A percentile compares a stretch with the other conserved stretches of the same genome.
phyloP scores from a whole-genome alignment of 2,329 filamentous ascomycete genomes.

The Clonostachys solani region DNA sequence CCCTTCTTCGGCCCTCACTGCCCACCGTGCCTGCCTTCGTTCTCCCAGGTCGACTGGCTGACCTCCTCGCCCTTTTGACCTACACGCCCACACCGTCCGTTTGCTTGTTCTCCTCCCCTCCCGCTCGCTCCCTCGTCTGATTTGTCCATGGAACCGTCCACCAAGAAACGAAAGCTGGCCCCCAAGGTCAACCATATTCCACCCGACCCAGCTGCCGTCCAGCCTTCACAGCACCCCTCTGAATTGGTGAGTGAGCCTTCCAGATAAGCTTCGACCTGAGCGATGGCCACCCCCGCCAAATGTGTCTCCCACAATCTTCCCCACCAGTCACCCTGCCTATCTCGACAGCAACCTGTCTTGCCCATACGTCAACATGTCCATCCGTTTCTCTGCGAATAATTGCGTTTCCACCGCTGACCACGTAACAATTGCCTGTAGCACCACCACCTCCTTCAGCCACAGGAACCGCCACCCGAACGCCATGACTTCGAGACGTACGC shows the following conservation, averaged over 20 bases:
- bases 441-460: slow-evolving; percentile 24
- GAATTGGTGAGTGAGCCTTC: slow-evolving; percentile 22
- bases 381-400: too few relatives aligned
- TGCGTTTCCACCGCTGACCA: too few relatives aligned
- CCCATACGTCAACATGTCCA: too few relatives aligned
- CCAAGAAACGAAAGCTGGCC: slow-evolving; percentile 37
- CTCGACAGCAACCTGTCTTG: slow-evolving; percentile 10
- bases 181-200: slow-evolving; percentile 28
- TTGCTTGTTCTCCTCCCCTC: slow-evolving; percentile 7
- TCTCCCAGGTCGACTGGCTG: too few relatives aligned
- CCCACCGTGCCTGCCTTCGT: too few relatives aligned
- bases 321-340: not conserved
- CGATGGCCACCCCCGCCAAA: not conserved
- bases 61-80: not conserved
- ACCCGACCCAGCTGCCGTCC: slow-evolving; percentile 2
- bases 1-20: not conserved
- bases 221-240: slow-evolving; percentile 18
- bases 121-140: slow-evolving; percentile 2
- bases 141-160: slow-evolving; percentile 34
- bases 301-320: not conserved
- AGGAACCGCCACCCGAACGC: slow-evolving; percentile 41
- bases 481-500: slow-evolving; percentile 65
- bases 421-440: not conserved
- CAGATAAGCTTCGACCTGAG: too few relatives aligned
- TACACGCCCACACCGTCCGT: not conserved